Conservation (phyloP, 192 early-diverging fungal species). For the Entomortierella parvispora region DNA sequence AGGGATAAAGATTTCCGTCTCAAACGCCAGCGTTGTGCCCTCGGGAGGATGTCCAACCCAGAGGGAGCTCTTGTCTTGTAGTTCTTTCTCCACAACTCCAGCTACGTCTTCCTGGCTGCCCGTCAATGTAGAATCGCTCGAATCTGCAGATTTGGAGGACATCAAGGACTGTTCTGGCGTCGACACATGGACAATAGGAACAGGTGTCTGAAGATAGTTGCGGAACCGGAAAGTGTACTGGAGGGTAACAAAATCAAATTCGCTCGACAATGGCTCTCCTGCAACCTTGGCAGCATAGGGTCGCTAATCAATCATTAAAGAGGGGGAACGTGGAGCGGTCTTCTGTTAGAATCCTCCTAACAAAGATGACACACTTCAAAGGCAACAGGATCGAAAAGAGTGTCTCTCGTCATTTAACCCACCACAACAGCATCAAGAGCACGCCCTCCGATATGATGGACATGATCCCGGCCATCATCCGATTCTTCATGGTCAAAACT, state of each 20-base stretch:
- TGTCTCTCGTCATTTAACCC: constrained; percentile 14
- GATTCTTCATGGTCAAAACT: constrained; percentile 34
- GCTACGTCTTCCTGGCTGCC: not conserved
- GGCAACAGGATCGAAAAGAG: not conserved
- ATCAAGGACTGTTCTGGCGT: constrained; percentile 22
- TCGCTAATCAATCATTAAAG: constrained; percentile 52
- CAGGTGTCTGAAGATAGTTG: constrained; percentile 44
- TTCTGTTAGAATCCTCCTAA: no score
- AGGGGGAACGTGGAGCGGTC: no score
- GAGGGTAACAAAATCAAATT: constrained; percentile 70
- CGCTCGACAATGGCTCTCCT: constrained; percentile 67
- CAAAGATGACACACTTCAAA: no score
- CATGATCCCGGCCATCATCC: constrained; percentile 38
- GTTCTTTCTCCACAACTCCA: not conserved
- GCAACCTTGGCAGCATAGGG: constrained; percentile 83
- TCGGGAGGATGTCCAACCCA: constrained; percentile 33
- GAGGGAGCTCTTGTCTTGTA: not conserved
- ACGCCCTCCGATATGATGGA: constrained; percentile 38
- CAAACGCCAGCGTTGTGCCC: constrained; percentile 27
- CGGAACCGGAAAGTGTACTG: constrained; percentile 71
- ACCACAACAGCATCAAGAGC: constrained; percentile 60
- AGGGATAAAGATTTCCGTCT: constrained; percentile 81
- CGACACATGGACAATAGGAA: constrained; percentile 41
- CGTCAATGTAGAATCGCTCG: not conserved
- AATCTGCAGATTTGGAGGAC: not conserved